These are phyloP conservation scores for Rhynchospora pubera DNA, from an alignment of 176 grass and related monocot species.

Conservation along the genomic window DNA sequence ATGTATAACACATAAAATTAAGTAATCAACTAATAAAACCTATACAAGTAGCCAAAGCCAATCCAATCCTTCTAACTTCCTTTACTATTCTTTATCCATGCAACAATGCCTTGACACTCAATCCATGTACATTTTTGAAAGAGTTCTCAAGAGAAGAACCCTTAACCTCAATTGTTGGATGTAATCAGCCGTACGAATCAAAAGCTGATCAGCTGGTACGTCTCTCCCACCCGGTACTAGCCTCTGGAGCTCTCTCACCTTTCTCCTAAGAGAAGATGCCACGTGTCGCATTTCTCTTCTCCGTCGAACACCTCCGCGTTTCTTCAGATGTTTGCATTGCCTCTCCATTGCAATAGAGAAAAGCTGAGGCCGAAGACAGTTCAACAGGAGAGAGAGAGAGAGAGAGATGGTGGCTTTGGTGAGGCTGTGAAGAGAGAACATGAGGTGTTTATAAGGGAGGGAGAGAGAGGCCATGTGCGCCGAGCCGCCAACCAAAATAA, in stretches of 20 bases:
- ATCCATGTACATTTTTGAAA: slow-evolving; percentile 43
- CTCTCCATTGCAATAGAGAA: not conserved
- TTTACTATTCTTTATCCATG: slow-evolving; percentile 20
- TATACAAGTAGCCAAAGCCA: slow-evolving; percentile 18
- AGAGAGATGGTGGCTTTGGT: not conserved
- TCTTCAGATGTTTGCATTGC: slow-evolving; percentile 9
- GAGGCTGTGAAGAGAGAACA: slow-evolving; percentile 7
- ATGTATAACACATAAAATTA: slow-evolving; percentile 18
- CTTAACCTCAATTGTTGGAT: slow-evolving; percentile 48
- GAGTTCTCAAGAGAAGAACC: slow-evolving; percentile 54
- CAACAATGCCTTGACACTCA: not conserved
- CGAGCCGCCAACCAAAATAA: slow-evolving; percentile 20
- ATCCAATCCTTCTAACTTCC: slow-evolving; percentile 8
- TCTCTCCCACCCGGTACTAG: slow-evolving; percentile 52
- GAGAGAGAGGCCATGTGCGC: slow-evolving; percentile 31
- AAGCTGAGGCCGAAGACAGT: not conserved
- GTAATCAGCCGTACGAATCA: slow-evolving; percentile 68
- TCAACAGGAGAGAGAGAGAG: not conserved
- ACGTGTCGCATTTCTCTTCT: slow-evolving; percentile 2
- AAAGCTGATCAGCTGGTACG: slow-evolving; percentile 51
- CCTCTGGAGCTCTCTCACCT: slow-evolving; percentile 74
- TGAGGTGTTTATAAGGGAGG: slow-evolving; percentile 22
- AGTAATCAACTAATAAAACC: slow-evolving; percentile 2
- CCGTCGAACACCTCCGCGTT: slow-evolving; percentile 2
- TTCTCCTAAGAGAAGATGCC: slow-evolving; percentile 28